Conservation (phyloP, 2,329 filamentous ascomycete genomes). For the Paracoccidioides lutzii region DNA sequence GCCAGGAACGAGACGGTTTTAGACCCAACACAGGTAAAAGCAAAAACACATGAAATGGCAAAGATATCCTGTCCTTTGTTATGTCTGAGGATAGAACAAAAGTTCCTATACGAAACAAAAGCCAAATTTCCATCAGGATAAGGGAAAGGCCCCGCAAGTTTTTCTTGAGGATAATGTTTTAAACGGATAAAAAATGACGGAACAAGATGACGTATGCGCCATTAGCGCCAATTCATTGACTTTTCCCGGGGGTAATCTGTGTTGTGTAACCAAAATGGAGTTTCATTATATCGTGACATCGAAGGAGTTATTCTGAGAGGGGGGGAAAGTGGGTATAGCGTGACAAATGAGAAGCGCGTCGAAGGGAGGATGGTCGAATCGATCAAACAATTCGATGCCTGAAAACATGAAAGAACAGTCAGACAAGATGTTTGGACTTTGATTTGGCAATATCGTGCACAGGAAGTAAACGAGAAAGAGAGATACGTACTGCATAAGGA, state of each 20-base stretch:
- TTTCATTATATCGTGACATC: not conserved
- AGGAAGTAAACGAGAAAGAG: not conserved
- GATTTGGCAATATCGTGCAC: not conserved
- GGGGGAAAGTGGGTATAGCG: not conserved
- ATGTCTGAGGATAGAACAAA: too few species aligned
- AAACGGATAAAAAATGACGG: too few species aligned
- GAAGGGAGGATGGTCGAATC: not conserved
- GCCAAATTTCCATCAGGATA: too few species aligned
- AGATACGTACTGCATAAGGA: conserved; percentile 41
- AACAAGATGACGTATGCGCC: not conserved
- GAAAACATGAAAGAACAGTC: conserved; percentile 1
- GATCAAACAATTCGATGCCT: conserved; percentile 22
- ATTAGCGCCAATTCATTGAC: conserved; percentile 1
- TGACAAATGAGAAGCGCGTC: not conserved
- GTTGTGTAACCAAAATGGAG: not conserved
- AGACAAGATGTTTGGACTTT: conserved; percentile 1
- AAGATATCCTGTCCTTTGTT: too few species aligned
- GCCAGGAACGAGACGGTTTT: too few species aligned
- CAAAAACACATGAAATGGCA: too few species aligned
- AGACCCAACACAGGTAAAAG: too few species aligned
- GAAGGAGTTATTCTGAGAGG: not conserved
- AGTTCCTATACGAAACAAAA: too few species aligned
- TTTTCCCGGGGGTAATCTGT: not conserved
- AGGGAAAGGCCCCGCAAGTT: too few species aligned
- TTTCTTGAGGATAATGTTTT: too few species aligned